Evolutionary conservation across 1,139 yeast species (phyloP).

Genomic region (Kodamaea sp.): DNA sequence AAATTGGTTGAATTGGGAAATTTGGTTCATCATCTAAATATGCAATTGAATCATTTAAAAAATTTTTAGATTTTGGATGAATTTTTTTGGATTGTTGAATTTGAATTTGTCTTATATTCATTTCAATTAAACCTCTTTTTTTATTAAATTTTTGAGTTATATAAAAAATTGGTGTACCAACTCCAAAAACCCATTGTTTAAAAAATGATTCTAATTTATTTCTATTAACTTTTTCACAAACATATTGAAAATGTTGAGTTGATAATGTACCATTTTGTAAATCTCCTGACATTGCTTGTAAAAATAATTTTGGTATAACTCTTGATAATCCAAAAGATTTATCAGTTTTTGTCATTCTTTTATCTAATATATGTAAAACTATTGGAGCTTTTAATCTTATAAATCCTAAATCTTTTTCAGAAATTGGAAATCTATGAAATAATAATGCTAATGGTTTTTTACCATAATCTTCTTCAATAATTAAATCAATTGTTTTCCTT

Average conservation of each 20-base stretch:
- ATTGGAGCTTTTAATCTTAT: constrained; percentile 79
- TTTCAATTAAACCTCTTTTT: constrained; percentile 89
- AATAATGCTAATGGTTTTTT: constrained; percentile 77
- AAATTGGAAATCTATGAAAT: constrained; percentile 63
- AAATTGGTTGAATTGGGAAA: constrained; percentile 46
- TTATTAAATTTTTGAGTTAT: constrained; percentile 91
- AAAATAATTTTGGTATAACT: constrained; percentile 83
- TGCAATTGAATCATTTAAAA: constrained; percentile 47
- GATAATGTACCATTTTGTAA: constrained; percentile 74
- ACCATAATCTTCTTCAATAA: constrained; percentile 75
- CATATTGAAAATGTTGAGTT: constrained; percentile 81
- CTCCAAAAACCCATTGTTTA: constrained; percentile 88
- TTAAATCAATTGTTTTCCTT: constrained; percentile 58
- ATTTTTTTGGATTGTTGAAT: constrained; percentile 47
- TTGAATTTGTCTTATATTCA: constrained; percentile 91
- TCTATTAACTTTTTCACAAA: constrained; percentile 92
- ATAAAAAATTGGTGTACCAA: constrained; percentile 85
- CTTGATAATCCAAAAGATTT: constrained; percentile 88
- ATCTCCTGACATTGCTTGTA: constrained; percentile 96
- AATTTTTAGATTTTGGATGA: constrained; percentile 36
- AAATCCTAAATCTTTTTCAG: constrained; percentile 59
- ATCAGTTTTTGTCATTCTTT: constrained; percentile 94
- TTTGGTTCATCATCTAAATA: constrained; percentile 38
- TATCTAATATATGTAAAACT: constrained; percentile 78
- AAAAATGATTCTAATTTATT: constrained; percentile 80